A percentile compares a stretch with the other conserved stretches of the same genome.
phyloP scores from a whole-genome alignment of 495 filamentous ascomycete species.

The Pseudoneurospora amorphoporcata region DNA sequence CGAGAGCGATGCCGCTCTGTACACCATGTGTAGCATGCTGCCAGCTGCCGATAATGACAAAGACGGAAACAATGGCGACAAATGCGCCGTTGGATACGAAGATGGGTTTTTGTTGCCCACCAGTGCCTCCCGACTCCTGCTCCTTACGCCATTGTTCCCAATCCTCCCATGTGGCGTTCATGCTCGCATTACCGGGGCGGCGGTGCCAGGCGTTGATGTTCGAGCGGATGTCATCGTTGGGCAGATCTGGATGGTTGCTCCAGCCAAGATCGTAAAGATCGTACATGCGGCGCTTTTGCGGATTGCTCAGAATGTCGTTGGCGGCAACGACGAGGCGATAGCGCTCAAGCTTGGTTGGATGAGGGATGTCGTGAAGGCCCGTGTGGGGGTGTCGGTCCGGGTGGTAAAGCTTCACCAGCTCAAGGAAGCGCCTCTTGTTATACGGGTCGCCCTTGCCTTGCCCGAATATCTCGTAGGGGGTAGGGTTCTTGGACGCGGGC shows the following conservation, averaged over 20 bases:
- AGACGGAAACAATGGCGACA: conserved; percentile 50
- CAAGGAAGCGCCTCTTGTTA: conserved; percentile 71
- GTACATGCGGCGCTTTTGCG: conserved; percentile 65
- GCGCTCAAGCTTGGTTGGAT: conserved; percentile 60
- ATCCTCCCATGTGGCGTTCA: conserved; percentile 96
- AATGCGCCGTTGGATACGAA: conserved; percentile 72
- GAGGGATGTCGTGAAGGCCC: conserved; percentile 36
- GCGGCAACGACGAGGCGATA: conserved; percentile 81
- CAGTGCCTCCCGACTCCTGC: conserved; percentile 16
- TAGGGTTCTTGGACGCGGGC: conserved; percentile 44
- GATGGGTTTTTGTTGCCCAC: conserved; percentile 46
- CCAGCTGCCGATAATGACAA: conserved; percentile 55
- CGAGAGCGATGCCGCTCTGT: conserved; percentile 41
- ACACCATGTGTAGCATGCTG: conserved; percentile 58
- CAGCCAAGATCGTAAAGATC: conserved; percentile 76
- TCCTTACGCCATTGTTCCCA: conserved; percentile 82
- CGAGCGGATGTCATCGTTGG: conserved; percentile 27
- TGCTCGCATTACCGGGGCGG: conserved; percentile 46
- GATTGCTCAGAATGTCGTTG: conserved; percentile 83
- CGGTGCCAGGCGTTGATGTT: conserved; percentile 40
- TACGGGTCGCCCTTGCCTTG: conserved; percentile 55
- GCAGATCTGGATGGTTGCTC: conserved; percentile 36
- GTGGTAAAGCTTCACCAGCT: conserved; percentile 92
- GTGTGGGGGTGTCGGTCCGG: conserved; percentile 57
- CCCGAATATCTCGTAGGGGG: conserved; percentile 84